A percentile compares a stretch with the other conserved stretches of the same genome.
phyloP scores from a whole-genome alignment of 139 green algal species.

The Penium margaritaceum region DNA sequence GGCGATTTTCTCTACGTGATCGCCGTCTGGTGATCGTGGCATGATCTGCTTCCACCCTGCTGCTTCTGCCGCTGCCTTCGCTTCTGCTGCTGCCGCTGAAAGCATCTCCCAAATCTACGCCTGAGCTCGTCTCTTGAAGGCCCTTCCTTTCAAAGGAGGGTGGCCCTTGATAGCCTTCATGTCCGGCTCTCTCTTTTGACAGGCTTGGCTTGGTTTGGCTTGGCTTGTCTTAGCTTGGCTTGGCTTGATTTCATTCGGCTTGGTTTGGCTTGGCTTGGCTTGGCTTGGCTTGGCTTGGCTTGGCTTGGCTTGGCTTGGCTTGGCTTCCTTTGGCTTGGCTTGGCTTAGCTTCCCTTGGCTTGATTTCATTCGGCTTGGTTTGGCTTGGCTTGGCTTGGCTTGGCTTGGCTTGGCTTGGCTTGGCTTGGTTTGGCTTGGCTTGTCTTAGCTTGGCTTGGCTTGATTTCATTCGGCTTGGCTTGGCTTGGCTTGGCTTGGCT shows the following conservation, averaged over 20 bases:
- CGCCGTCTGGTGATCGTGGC: too few relatives aligned
- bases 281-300: slow-evolving; percentile 6
- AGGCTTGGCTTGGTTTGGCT: slow-evolving; percentile 14
- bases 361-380: slow-evolving; percentile 16
- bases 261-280: slow-evolving; percentile 24
- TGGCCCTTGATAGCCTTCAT: too few relatives aligned
- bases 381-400: slow-evolving; percentile 1
- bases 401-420: background rate
- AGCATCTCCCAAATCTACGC: too few relatives aligned
- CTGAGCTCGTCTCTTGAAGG: too few relatives aligned
- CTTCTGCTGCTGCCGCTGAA: too few relatives aligned
- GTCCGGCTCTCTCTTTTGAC: too few relatives aligned
- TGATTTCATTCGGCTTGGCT: background rate
- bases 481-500: background rate
- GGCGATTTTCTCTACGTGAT: too few relatives aligned
- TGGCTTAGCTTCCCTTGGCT: background rate
- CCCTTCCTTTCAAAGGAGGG: too few relatives aligned
- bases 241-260: slow-evolving; percentile 9
- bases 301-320: slow-evolving; percentile 3
- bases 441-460: background rate
- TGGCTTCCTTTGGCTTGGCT: slow-evolving; percentile 11
- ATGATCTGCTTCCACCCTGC: too few relatives aligned
- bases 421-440: slow-evolving; percentile 22
- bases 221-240: slow-evolving; percentile 8
- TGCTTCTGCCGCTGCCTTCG: too few relatives aligned